A percentile compares a stretch with the other conserved stretches of the same genome.
Evolutionary conservation across 345 rosid genomes (phyloP).

Genomic region (Eucalyptus caleyi): DNA sequence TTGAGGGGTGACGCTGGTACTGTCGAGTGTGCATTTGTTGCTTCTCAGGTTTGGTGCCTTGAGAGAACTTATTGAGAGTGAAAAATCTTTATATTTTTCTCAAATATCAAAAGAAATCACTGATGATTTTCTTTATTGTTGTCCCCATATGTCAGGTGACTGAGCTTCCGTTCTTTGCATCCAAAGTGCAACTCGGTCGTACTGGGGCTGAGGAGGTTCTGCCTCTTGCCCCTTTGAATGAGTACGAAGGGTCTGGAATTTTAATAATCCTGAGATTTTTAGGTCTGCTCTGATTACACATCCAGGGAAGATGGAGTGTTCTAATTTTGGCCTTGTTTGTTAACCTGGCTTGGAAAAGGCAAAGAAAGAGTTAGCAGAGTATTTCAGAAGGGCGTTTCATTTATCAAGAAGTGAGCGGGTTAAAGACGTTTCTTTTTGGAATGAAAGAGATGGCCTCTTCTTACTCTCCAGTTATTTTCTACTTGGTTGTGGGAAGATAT

Average conservation of each 20-base stretch:
- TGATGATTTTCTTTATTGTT: background rate
- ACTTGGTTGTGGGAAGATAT: too few species aligned
- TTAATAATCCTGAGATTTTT: background rate
- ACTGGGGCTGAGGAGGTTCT: slow-evolving; percentile 14
- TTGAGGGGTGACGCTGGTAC: slow-evolving; percentile 73
- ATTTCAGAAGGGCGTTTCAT: too few species aligned
- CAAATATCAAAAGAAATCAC: background rate
- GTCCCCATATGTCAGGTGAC: slow-evolving; percentile 40
- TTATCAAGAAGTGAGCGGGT: too few species aligned
- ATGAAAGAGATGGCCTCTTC: too few species aligned
- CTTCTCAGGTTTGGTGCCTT: slow-evolving; percentile 41
- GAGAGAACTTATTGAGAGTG: background rate
- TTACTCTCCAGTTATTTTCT: too few species aligned
- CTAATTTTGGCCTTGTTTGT: background rate
- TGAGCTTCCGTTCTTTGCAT: slow-evolving; percentile 90
- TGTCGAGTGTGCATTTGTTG: slow-evolving; percentile 69
- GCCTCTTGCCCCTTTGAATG: slow-evolving; percentile 68
- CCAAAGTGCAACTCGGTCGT: slow-evolving; percentile 73
- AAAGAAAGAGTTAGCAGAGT: too few species aligned
- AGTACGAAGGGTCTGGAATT: slow-evolving; percentile 53
- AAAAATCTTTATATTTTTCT: background rate
- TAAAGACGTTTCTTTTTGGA: too few species aligned
- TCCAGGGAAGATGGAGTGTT: too few species aligned
- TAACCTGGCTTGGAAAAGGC: too few species aligned
- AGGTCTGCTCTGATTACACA: background rate